Evolutionary conservation across 2,329 filamentous ascomycete species (phyloP).

Genomic region (Scedosporium dehoogii): DNA sequence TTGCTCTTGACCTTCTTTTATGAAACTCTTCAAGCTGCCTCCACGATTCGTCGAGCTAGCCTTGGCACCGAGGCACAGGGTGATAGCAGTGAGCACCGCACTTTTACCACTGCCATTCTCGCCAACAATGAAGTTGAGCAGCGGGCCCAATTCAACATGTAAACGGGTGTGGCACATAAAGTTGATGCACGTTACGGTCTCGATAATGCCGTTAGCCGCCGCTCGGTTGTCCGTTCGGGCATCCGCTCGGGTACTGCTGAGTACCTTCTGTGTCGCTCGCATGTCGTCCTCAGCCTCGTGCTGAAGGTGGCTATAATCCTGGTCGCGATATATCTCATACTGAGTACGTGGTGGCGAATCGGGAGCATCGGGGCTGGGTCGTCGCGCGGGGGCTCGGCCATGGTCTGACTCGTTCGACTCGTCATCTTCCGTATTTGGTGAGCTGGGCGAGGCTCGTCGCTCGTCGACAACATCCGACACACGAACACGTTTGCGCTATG

Average conservation of each 20-base stretch:
- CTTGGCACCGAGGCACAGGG: conserved; percentile 89
- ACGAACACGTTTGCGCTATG: conserved; percentile 23
- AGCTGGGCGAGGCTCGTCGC: conserved; percentile 4
- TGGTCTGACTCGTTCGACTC: conserved; percentile 14
- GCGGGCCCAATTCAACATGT: conserved; percentile 73
- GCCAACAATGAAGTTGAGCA: conserved; percentile 97
- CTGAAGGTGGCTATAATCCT: conserved; percentile 46
- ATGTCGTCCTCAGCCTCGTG: conserved; percentile 50
- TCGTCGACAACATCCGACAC: conserved; percentile 17
- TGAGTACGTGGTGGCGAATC: conserved; percentile 42
- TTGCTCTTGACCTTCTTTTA: conserved; percentile 77
- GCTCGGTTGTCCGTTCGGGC: conserved; percentile 58
- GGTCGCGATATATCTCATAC: conserved; percentile 52
- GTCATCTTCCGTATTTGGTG: conserved; percentile 11
- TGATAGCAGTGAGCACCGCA: conserved; percentile 85
- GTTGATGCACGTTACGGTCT: conserved; percentile 77
- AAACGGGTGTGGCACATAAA: conserved; percentile 93
- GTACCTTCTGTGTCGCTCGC: conserved; percentile 53
- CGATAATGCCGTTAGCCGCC: conserved; percentile 77
- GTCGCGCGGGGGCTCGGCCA: conserved; percentile 15
- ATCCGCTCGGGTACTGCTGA: conserved; percentile 30
- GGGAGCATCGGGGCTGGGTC: conserved; percentile 12
- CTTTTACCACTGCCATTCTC: conserved; percentile 98
- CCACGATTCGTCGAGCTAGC: conserved; percentile 88
- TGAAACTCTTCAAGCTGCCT: conserved; percentile 77